Percentiles rank a stretch among this genome's conserved stretches.
phyloP scores from a whole-genome alignment of 169 alveolate genomes.

The Fabrea salina region DNA sequence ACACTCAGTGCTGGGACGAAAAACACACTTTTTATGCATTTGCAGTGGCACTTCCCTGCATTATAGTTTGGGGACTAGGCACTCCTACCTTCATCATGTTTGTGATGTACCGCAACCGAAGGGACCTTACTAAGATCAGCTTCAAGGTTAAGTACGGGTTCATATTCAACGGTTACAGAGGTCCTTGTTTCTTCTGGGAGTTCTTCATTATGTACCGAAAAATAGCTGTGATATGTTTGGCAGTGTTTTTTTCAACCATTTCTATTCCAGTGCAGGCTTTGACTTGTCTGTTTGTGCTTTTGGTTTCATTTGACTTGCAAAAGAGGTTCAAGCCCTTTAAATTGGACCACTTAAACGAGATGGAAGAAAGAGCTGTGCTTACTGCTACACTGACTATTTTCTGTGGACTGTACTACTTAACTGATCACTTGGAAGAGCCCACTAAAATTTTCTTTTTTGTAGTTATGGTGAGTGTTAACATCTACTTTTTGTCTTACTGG shows the following conservation, averaged over 20 bases:
- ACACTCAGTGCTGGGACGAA: slow-evolving; percentile 26
- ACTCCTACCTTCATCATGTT: slow-evolving; percentile 37
- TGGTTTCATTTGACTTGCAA: slow-evolving; percentile 32
- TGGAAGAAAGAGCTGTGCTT: not conserved
- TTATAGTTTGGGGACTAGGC: slow-evolving; percentile 46
- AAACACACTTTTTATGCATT: slow-evolving; percentile 21
- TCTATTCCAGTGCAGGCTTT: slow-evolving; percentile 37
- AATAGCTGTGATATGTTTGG: slow-evolving; percentile 22
- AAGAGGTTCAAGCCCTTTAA: slow-evolving; percentile 33
- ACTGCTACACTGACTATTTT: not conserved
- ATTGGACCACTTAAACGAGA: slow-evolving; percentile 18
- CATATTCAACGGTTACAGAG: slow-evolving; percentile 41
- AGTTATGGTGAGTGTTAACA: not conserved
- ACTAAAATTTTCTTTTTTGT: not conserved
- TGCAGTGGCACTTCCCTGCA: slow-evolving; percentile 42
- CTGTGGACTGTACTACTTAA: slow-evolving; percentile 24
- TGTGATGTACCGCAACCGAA: not conserved
- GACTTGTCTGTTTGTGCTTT: slow-evolving; percentile 22
- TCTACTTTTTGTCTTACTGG: not conserved
- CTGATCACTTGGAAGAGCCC: not conserved
- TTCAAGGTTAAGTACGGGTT: slow-evolving; percentile 41
- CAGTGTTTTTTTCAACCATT: slow-evolving; percentile 32
- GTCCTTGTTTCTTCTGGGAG: slow-evolving; percentile 44
- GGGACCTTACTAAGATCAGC: not conserved
- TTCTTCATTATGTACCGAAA: slow-evolving; percentile 36